phyloP scores from a whole-genome alignment of 2,329 filamentous ascomycete genomes.

The Thermothelomyces thermophilus region DNA sequence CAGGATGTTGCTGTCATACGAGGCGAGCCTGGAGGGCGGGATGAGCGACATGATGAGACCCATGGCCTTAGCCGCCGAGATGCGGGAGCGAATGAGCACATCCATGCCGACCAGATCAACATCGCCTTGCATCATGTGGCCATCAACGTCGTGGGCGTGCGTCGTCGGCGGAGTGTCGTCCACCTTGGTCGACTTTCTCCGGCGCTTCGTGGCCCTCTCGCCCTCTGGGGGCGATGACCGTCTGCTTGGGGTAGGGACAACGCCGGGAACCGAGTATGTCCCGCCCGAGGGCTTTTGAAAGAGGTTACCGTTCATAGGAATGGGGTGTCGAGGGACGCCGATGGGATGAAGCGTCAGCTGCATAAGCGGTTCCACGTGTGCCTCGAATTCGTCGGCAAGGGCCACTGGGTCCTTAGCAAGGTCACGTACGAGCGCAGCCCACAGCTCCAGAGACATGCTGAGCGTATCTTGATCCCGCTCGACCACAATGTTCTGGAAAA shows the following conservation, averaged over 20 bases:
- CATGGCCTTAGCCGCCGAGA: conserved; percentile 80
- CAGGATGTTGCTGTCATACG: conserved; percentile 59
- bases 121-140: conserved; percentile 95
- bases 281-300: conserved; percentile 93
- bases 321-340: conserved; percentile 81
- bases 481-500: conserved; percentile 93
- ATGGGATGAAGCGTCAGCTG: conserved; percentile 83
- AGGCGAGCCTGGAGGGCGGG: conserved; percentile 55
- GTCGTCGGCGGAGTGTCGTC: conserved; percentile 58
- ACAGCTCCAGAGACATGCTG: conserved; percentile 77
- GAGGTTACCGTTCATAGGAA: conserved; percentile 82
- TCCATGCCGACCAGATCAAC: conserved; percentile 90
- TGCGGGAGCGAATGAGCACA: conserved; percentile 77
- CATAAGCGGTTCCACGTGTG: conserved; percentile 75
- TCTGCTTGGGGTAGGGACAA: conserved; percentile 38
- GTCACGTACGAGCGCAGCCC: conserved; percentile 68
- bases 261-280: conserved; percentile 55
- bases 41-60: conserved; percentile 75
- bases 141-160: conserved; percentile 92
- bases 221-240: conserved; percentile 47
- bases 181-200: conserved; percentile 77
- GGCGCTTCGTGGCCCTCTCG: conserved; percentile 64
- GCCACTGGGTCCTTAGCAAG: conserved; percentile 57
- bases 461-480: conserved; percentile 83
- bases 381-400: conserved; percentile 66